Percentiles rank a stretch among this genome's conserved stretches.
Evolutionary conservation across 106 monocot species (phyloP).

Genomic region (Allium cepa): DNA sequence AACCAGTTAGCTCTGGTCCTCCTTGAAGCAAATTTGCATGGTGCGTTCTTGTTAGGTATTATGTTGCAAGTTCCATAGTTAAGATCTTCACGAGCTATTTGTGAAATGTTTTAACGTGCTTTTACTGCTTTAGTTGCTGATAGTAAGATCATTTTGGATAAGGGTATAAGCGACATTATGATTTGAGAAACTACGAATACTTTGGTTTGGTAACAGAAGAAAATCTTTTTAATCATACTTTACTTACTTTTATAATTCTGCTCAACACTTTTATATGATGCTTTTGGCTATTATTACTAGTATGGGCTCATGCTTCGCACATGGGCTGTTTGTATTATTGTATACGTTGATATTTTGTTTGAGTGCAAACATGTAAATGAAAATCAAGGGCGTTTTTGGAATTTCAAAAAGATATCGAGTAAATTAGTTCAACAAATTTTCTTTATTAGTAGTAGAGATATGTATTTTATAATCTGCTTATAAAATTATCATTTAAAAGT

Average conservation of each 20-base stretch:
- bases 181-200: constrained; percentile 82
- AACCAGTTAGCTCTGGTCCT: constrained; percentile 51
- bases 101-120: not conserved
- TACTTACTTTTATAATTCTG: not conserved
- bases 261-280: not conserved
- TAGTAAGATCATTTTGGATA: constrained; percentile 44
- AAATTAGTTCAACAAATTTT: no score
- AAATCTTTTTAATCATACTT: constrained; percentile 56
- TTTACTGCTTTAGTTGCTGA: constrained; percentile 55
- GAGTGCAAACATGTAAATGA: no score
- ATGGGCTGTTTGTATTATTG: no score
- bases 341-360: no score
- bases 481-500: no score
- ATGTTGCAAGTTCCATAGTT: not conserved
- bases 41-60: constrained; percentile 72
- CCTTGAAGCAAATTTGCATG: constrained; percentile 75
- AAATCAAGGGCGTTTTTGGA: no score
- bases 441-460: no score
- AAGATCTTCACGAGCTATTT: not conserved
- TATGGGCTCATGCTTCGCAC: no score
- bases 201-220: constrained; percentile 69
- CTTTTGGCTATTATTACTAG: no score
- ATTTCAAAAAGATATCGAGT: no score
- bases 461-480: no score
- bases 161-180: constrained; percentile 66